Evolutionary conservation across 176 grass and related monocot genomes (phyloP).

Genomic region (Musa beccarii): DNA sequence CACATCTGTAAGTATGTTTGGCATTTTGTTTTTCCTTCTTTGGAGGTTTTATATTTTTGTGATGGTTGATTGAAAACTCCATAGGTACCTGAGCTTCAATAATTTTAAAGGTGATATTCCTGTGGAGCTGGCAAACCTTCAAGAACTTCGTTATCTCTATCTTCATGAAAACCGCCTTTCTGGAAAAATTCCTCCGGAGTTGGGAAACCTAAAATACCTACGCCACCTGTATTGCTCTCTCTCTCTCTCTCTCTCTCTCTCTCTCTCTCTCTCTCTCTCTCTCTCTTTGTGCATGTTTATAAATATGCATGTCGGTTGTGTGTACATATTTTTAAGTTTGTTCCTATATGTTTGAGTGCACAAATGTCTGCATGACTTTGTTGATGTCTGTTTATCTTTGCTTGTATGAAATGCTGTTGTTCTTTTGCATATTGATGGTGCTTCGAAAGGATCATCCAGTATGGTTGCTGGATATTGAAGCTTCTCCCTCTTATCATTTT

Average conservation of each 20-base stretch:
- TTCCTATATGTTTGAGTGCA: neutral
- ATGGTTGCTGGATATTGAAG: neutral
- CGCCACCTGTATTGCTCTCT: conserved; percentile 57
- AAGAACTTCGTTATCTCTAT: conserved; percentile 79
- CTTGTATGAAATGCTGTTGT: neutral
- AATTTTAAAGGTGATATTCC: conserved; percentile 97
- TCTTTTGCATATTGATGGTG: neutral
- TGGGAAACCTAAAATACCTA: conserved; percentile 75
- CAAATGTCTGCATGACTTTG: neutral
- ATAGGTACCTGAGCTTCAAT: conserved; percentile 93
- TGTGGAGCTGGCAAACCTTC: conserved; percentile 80
- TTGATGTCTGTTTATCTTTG: neutral
- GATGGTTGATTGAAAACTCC: conserved; percentile 14
- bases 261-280: conserved; percentile 15
- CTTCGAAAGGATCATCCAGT: neutral
- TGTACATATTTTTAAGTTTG: neutral
- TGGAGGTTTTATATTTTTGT: neutral
- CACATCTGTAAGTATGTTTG: conserved; percentile 56
- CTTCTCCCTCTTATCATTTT: neutral
- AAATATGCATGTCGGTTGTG: neutral
- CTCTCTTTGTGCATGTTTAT: conserved; percentile 11
- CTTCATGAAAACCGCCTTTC: conserved; percentile 73
- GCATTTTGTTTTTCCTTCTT: conserved; percentile 10
- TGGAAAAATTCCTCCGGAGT: conserved; percentile 66
- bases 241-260: conserved; percentile 21